Evolutionary conservation across 169 alveolate species (phyloP).

Genomic region (Ichthyophthirius multifiliis): DNA sequence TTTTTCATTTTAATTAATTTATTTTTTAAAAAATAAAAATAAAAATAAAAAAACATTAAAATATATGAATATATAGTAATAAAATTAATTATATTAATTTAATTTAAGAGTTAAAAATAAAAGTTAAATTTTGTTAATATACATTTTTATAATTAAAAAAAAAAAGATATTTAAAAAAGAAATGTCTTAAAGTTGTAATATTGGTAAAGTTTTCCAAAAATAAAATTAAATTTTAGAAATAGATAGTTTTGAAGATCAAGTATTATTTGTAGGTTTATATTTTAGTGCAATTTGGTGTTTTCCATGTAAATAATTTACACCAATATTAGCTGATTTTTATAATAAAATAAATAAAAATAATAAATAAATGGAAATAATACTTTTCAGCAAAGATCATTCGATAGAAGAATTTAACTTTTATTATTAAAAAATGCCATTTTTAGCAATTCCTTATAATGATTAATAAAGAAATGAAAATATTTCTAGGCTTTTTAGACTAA

Average conservation of each 20-base stretch:
- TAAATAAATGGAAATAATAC: slow-evolving; percentile 44
- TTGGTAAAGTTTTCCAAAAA: too few relatives aligned
- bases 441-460: slow-evolving; percentile 39
- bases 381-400: slow-evolving; percentile 41
- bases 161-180: too few relatives aligned
- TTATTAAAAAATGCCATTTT: slow-evolving; percentile 54
- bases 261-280: slow-evolving; percentile 44
- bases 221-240: too few relatives aligned
- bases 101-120: too few relatives aligned
- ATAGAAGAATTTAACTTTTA: slow-evolving; percentile 39
- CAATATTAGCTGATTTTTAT: slow-evolving; percentile 37
- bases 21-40: too few relatives aligned
- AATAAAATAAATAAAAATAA: slow-evolving; percentile 29
- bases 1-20: too few relatives aligned
- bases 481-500: not conserved
- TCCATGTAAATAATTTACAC: slow-evolving; percentile 54
- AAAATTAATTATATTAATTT: too few relatives aligned
- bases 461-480: not conserved
- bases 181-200: too few relatives aligned
- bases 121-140: too few relatives aligned
- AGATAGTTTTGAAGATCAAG: not conserved
- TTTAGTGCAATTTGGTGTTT: slow-evolving; percentile 59
- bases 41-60: too few relatives aligned
- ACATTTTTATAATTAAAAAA: too few relatives aligned
- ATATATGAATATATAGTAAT: too few relatives aligned